phyloP scores from a whole-genome alignment of 1,284 basidiomycete genomes.

The Anthracocystis walkeri region DNA sequence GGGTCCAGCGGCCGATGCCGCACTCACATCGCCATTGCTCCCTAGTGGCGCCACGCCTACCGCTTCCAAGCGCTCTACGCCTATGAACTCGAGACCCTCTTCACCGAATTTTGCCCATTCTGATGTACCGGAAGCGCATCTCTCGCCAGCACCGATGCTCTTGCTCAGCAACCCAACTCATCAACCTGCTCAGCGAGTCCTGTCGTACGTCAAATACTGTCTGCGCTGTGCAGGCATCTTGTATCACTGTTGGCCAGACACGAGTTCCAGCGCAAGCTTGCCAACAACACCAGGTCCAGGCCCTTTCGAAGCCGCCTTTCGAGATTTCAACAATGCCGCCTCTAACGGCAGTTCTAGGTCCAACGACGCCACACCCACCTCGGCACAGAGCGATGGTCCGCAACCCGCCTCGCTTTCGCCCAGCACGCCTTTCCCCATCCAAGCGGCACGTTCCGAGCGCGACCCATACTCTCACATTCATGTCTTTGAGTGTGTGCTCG shows the following conservation, averaged over 20 bases:
- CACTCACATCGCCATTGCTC: slow-evolving; percentile 34
- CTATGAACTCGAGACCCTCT: slow-evolving; percentile 35
- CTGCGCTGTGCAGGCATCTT: slow-evolving; percentile 73
- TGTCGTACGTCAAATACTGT: slow-evolving; percentile 70
- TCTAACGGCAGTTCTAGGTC: slow-evolving; percentile 11
- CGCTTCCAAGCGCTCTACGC: slow-evolving; percentile 39
- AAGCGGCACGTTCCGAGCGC: slow-evolving; percentile 40
- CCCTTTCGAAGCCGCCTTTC: slow-evolving; percentile 41
- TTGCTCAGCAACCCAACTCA: slow-evolving; percentile 61
- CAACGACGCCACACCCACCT: slow-evolving; percentile 8
- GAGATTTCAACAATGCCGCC: slow-evolving; percentile 30
- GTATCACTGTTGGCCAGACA: slow-evolving; percentile 71
- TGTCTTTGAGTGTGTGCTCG: slow-evolving; percentile 64
- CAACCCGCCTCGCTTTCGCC: slow-evolving; percentile 36
- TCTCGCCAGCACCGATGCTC: slow-evolving; percentile 42
- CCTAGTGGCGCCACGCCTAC: slow-evolving; percentile 42
- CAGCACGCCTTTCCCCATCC: slow-evolving; percentile 49
- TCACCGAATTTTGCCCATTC: slow-evolving; percentile 15
- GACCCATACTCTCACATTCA: slow-evolving; percentile 62
- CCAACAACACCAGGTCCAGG: slow-evolving; percentile 41
- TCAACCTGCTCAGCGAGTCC: slow-evolving; percentile 55
- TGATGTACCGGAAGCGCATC: slow-evolving; percentile 22
- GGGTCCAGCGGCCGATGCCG: slow-evolving; percentile 50
- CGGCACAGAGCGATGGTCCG: slow-evolving; percentile 13
- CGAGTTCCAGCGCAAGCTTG: slow-evolving; percentile 36